Conservation (phyloP, 495 filamentous ascomycete genomes). For the Xylaria venustula region DNA sequence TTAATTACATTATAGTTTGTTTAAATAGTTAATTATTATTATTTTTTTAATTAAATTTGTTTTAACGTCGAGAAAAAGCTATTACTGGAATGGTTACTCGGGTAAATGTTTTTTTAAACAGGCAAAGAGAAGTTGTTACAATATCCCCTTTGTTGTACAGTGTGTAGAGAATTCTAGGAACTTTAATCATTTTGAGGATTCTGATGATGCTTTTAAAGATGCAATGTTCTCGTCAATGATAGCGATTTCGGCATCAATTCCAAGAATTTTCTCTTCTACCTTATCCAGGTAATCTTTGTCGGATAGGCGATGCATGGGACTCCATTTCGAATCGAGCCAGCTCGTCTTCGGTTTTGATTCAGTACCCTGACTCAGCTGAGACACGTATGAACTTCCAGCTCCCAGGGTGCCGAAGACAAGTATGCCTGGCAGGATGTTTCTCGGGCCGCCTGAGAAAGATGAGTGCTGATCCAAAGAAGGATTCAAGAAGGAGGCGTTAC, state of each 20-base stretch:
- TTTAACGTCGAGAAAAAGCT: too few species aligned
- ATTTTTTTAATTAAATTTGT: too few species aligned
- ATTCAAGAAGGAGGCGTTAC: slow-evolving; percentile 21
- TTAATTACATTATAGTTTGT: too few species aligned
- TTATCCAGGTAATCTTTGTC: slow-evolving; percentile 78
- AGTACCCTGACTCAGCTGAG: slow-evolving; percentile 1
- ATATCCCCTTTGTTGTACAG: too few species aligned
- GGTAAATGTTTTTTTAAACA: too few species aligned
- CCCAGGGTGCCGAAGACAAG: slow-evolving; percentile 31
- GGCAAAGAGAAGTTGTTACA: too few species aligned
- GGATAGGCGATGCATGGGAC: slow-evolving; percentile 71
- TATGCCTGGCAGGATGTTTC: slow-evolving; percentile 43
- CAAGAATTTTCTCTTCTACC: slow-evolving; percentile 72
- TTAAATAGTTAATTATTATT: too few species aligned
- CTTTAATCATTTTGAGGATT: slow-evolving; percentile 2
- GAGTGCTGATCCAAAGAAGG: slow-evolving; percentile 16
- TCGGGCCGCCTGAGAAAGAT: slow-evolving; percentile 36
- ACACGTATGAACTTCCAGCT: slow-evolving; percentile 15
- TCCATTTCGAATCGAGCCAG: slow-evolving; percentile 67
- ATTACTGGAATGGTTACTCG: too few species aligned
- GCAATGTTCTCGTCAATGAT: slow-evolving; percentile 82
- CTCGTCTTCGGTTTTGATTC: slow-evolving; percentile 20
- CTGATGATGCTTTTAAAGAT: slow-evolving; percentile 36
- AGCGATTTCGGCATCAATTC: slow-evolving; percentile 81
- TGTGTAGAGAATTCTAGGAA: too few species aligned